These are phyloP conservation scores for Wickerhamiella dianesei DNA, from an alignment of 805 yeast genomes.

Conservation along the genomic window DNA sequence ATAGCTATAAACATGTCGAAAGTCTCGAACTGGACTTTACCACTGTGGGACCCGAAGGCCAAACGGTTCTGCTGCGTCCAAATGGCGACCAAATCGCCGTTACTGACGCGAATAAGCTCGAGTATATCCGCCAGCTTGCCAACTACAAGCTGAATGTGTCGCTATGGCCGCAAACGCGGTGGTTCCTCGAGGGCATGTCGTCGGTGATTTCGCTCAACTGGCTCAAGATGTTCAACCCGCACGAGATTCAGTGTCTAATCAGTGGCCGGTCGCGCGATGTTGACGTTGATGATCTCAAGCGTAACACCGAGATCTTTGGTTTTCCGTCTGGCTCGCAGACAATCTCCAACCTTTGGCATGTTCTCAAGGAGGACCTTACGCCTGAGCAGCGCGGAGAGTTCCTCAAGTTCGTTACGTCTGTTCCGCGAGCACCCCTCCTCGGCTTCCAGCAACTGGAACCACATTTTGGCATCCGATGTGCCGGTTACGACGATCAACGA, in stretches of 20 bases:
- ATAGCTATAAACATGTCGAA: slow-evolving; percentile 42
- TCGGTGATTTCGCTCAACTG: slow-evolving; percentile 57
- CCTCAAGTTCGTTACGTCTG: slow-evolving; percentile 82
- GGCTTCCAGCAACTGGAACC: slow-evolving; percentile 73
- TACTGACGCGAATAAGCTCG: slow-evolving; percentile 45
- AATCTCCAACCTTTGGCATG: slow-evolving; percentile 56
- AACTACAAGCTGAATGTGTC: slow-evolving; percentile 61
- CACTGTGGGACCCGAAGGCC: slow-evolving; percentile 30
- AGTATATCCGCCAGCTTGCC: slow-evolving; percentile 65
- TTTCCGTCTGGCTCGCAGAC: slow-evolving; percentile 40
- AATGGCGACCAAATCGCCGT: slow-evolving; percentile 49
- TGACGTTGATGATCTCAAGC: slow-evolving; percentile 53
- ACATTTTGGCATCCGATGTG: slow-evolving; percentile 61
- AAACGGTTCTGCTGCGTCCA: slow-evolving; percentile 42
- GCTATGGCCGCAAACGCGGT: slow-evolving; percentile 42
- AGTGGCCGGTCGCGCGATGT: slow-evolving; percentile 65
- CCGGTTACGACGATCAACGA: slow-evolving; percentile 33
- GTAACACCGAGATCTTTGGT: slow-evolving; percentile 55
- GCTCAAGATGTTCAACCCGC: slow-evolving; percentile 74
- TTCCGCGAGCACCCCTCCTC: slow-evolving; percentile 76
- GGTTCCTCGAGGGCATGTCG: slow-evolving; percentile 58
- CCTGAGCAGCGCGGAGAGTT: slow-evolving; percentile 50
- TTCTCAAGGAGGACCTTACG: slow-evolving; percentile 48
- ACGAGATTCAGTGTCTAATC: slow-evolving; percentile 70
- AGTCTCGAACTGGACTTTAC: slow-evolving; percentile 55